Evolutionary conservation across 2,329 filamentous ascomycete genomes (phyloP).

Genomic region (Apiospora koreana): DNA sequence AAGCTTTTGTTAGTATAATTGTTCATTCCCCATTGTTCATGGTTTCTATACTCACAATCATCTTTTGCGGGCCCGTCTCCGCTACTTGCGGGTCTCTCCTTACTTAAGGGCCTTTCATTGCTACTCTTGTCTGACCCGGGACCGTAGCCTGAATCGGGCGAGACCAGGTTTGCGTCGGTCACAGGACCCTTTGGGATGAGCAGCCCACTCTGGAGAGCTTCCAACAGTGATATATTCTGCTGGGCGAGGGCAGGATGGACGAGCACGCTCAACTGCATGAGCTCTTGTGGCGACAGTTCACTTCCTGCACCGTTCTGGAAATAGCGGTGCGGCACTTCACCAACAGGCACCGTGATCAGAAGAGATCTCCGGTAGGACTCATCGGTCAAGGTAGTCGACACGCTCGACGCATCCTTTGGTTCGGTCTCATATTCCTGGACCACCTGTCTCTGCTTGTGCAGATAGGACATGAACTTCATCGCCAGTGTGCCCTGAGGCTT

Average conservation of each 20-base stretch:
- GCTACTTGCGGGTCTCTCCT: not conserved
- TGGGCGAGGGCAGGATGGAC: not conserved
- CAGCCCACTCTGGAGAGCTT: not conserved
- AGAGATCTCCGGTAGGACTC: not conserved
- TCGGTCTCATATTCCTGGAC: not conserved
- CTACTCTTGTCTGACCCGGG: not conserved
- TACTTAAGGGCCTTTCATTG: not conserved
- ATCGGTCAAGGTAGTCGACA: not conserved
- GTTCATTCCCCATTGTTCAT: not conserved
- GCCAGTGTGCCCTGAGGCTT: not conserved
- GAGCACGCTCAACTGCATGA: not conserved
- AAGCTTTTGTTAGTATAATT: not conserved
- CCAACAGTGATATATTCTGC: not conserved
- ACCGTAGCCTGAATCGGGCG: not conserved
- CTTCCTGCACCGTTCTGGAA: not conserved
- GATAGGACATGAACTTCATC: not conserved
- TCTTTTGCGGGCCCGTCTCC: not conserved
- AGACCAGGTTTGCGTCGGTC: not conserved
- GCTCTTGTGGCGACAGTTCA: not conserved
- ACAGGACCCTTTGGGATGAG: not conserved
- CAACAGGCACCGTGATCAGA: not conserved
- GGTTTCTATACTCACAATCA: not conserved
- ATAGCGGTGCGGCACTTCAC: not conserved
- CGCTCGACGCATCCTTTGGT: not conserved
- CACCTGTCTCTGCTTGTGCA: not conserved